A percentile compares a stretch with the other conserved stretches of the same genome.
These are phyloP conservation scores for Areca catechu DNA, from an alignment of 176 grass and related monocot genomes.

Conservation along the genomic window DNA sequence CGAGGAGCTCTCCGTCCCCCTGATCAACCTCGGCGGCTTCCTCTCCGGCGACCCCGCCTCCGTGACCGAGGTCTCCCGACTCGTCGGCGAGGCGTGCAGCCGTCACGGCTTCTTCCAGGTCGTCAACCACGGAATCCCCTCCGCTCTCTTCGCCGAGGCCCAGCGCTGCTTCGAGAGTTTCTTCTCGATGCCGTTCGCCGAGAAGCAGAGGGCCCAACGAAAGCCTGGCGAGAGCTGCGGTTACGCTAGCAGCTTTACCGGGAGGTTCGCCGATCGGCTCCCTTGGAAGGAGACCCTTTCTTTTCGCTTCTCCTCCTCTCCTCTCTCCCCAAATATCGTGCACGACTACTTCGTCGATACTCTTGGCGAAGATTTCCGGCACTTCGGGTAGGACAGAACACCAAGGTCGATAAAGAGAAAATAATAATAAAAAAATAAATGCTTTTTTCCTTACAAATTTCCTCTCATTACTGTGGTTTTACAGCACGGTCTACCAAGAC, in stretches of 20 bases:
- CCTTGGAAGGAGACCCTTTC: conserved; percentile 99
- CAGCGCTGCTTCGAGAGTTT: conserved; percentile 64
- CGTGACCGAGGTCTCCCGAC: conserved; percentile 10
- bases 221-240: conserved; percentile 56
- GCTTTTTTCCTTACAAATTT: no score
- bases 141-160: conserved; percentile 34
- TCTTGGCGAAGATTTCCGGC: conserved; percentile 41
- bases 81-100: conserved; percentile 44
- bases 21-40: conserved; percentile 67
- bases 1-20: conserved; percentile 55
- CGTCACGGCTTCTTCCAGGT: conserved; percentile 90
- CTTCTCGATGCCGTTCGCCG: conserved; percentile 59
- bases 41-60: conserved; percentile 16
- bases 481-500: conserved; percentile 40
- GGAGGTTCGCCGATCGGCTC: conserved; percentile 67
- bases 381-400: conserved; percentile 29
- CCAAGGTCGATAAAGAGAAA: no score
- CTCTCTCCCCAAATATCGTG: conserved; percentile 18
- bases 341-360: conserved; percentile 41
- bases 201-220: conserved; percentile 77
- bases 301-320: conserved; percentile 30
- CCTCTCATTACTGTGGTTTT: conserved; percentile 1
- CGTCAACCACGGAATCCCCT: conserved; percentile 70
- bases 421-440: no score
- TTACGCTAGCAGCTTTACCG: conserved; percentile 94